Base-by-base conservation (phyloP, 2,329 filamentous ascomycete genomes). In the Fusarium sp. region DNA sequence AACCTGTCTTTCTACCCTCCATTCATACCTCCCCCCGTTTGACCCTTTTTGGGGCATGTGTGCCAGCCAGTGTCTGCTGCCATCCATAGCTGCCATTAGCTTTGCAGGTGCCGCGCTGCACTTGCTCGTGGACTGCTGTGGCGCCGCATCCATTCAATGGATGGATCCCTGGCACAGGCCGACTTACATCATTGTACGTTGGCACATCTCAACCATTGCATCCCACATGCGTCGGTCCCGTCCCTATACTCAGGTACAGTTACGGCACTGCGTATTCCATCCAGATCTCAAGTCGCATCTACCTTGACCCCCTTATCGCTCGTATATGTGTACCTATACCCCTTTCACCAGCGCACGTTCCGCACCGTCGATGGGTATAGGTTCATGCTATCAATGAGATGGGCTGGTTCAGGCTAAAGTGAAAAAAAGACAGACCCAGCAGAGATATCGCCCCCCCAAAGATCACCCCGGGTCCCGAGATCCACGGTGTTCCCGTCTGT, bases 131-230 rank as follows among this genome's bases (percentile, higher is more conserved):
- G 68, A 70, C 68, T 69, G 13, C 58, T 27, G 68, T 68, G 68
- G 68, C 67, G 67, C 59, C 63, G 62, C 61, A 65, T 69, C 6
- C 29, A 34, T 53, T 20, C 16, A 53, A 20, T 65, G 65, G 50
- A 65, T 60, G 36, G 64, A 59, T 58, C 67, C 55, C 55, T 65
- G 65, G 66, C 60, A 64, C 61, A 58, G 64, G 46, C 61, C 53
- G 56, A 73, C 72, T 73, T 74, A 73, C 72, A 74, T 74, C 72
- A 74, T 74, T 74, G 68, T 66, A 70, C 72, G 38, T 50, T 61
- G 40, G 36, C 44, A 55, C 10, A 58, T 57, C 53, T 49, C 49
- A 67, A 40, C 55, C 67, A 27, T 46, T 67, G 60, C 64, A 68
- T 67, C 65, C 64, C 61, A 61, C 66, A 69, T 64, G 36, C 40